Conservation (phyloP, 345 rosid species). For the Diplotaxis tenuifolia region DNA sequence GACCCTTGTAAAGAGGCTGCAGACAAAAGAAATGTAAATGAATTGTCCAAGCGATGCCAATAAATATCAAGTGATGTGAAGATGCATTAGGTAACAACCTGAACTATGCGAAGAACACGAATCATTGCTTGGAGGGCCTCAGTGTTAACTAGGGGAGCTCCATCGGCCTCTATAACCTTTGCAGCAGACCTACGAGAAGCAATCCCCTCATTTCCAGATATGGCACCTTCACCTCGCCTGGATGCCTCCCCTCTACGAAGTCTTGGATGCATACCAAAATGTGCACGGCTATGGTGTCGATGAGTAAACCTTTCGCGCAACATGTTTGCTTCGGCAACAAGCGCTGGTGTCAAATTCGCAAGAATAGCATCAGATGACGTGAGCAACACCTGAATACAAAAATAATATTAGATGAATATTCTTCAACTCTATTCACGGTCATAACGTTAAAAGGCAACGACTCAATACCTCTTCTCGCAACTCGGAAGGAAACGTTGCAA, state of each 20-base stretch:
- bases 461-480: slow-evolving; percentile 84
- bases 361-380: slow-evolving; percentile 96
- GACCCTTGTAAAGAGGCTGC: slow-evolving; percentile 93
- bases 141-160: slow-evolving; percentile 76
- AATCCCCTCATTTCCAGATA: slow-evolving; percentile 59
- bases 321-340: slow-evolving; percentile 98
- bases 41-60: slow-evolving; percentile 7
- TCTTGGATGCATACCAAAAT: slow-evolving; percentile 93
- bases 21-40: slow-evolving; percentile 17
- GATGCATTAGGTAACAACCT: slow-evolving; percentile 58
- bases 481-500: slow-evolving; percentile 96
- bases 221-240: slow-evolving; percentile 73
- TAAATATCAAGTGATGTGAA: too few species aligned
- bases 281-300: slow-evolving; percentile 74
- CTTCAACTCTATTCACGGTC: neutral
- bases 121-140: slow-evolving; percentile 87
- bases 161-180: slow-evolving; percentile 85
- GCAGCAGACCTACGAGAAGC: slow-evolving; percentile 67
- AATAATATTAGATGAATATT: slow-evolving; percentile 5
- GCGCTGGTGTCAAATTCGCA: slow-evolving; percentile 95
- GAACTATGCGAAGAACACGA: slow-evolving; percentile 87
- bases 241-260: slow-evolving; percentile 94
- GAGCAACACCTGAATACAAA: slow-evolving; percentile 65
- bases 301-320: slow-evolving; percentile 94
- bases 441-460: neutral